These are phyloP conservation scores for Pyrus pyrifolia DNA, from an alignment of 306 rosid species.

Conservation along the genomic window DNA sequence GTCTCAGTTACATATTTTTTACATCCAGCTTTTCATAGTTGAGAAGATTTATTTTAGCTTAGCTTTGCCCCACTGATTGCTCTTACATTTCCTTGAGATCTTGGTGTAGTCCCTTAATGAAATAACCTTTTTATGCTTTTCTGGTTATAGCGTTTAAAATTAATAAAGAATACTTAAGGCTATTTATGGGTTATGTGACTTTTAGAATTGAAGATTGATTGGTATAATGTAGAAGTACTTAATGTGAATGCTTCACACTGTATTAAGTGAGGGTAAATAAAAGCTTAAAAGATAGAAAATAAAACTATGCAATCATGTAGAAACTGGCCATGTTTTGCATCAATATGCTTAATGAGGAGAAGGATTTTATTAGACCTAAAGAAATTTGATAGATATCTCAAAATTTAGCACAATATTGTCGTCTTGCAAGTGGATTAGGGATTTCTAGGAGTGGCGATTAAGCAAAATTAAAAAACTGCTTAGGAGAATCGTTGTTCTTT, in stretches of 20 bases:
- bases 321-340: not conserved
- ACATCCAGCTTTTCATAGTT: not conserved
- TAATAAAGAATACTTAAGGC: not conserved
- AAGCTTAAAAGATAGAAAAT: not conserved
- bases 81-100: not conserved
- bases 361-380: not conserved
- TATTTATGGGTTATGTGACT: not conserved
- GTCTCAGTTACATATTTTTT: not conserved
- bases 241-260: not conserved
- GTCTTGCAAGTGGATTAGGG: not conserved
- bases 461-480: no score
- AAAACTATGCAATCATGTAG: not conserved
- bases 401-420: not conserved
- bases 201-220: not conserved
- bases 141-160: not conserved
- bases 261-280: not conserved
- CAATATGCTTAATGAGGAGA: not conserved
- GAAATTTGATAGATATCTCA: not conserved
- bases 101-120: not conserved
- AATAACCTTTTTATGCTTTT: not conserved
- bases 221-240: not conserved
- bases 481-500: no score
- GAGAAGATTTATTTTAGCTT: not conserved
- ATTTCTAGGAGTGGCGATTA: not conserved
- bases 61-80: not conserved